Evolutionary conservation across 345 rosid species (phyloP).

Genomic region (Hibiscus trionum): DNA sequence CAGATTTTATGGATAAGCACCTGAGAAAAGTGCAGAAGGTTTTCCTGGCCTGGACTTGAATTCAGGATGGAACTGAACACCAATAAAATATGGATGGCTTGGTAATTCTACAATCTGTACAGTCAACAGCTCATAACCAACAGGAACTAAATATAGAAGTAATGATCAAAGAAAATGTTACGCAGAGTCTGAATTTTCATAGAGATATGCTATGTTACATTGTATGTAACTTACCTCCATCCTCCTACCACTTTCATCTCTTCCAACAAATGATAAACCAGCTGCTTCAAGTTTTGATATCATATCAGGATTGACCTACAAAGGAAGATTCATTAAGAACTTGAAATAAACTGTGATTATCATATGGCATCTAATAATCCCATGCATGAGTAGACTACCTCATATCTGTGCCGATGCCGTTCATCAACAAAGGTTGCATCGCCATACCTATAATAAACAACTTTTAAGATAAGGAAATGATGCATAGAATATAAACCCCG

Average conservation of each 20-base stretch:
- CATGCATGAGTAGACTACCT: slow-evolving; percentile 29
- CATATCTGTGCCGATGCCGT: slow-evolving; percentile 78
- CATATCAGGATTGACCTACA: slow-evolving; percentile 72
- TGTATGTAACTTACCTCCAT: slow-evolving; percentile 52
- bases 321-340: slow-evolving; percentile 8
- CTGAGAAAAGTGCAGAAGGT: slow-evolving; percentile 83
- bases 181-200: background rate
- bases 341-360: background rate
- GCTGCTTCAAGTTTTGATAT: slow-evolving; percentile 54
- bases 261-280: slow-evolving; percentile 71
- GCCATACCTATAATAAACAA: slow-evolving; percentile 43
- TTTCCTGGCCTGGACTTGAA: slow-evolving; percentile 93
- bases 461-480: background rate
- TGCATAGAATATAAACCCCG: slow-evolving; percentile 2
- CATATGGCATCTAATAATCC: background rate
- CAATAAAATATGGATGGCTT: slow-evolving; percentile 58
- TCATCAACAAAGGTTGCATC: slow-evolving; percentile 58
- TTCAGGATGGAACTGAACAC: slow-evolving; percentile 94
- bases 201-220: background rate
- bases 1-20: slow-evolving; percentile 22
- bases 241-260: slow-evolving; percentile 60
- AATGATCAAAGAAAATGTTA: background rate
- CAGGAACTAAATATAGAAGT: background rate
- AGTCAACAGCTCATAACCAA: slow-evolving; percentile 8
- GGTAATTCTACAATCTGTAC: slow-evolving; percentile 55